Evolutionary conservation across 176 grass and related monocot genomes (phyloP).

Genomic region (Avena sativa): DNA sequence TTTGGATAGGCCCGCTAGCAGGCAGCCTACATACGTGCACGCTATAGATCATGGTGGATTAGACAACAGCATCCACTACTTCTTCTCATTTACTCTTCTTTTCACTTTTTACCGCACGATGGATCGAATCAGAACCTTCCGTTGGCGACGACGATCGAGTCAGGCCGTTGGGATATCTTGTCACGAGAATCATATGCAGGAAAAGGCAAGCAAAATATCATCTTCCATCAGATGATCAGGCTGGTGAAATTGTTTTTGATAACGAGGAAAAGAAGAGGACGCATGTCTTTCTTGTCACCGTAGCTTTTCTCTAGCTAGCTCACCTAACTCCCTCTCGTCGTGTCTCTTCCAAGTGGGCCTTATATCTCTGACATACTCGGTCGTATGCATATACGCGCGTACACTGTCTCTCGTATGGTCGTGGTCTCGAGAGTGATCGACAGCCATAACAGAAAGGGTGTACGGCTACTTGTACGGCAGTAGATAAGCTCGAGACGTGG

Average conservation of each 20-base stretch:
- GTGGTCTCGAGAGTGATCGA: not conserved
- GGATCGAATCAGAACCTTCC: not conserved
- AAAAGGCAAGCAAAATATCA: not conserved
- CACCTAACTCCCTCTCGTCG: not conserved
- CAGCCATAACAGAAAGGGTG: not conserved
- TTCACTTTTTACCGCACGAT: not conserved
- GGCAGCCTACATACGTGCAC: not conserved
- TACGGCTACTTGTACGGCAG: not conserved
- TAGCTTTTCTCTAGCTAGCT: not conserved
- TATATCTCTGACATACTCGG: not conserved
- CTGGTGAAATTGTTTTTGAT: conserved; percentile 6
- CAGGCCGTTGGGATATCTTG: conserved; percentile 40
- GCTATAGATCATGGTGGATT: conserved; percentile 31
- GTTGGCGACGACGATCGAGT: not conserved
- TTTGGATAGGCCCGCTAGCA: not conserved
- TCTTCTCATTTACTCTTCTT: not conserved
- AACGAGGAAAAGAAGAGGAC: not conserved
- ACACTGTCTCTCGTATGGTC: not conserved
- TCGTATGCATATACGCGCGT: not conserved
- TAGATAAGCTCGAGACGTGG: not conserved
- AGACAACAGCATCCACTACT: not conserved
- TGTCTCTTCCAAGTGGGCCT: not conserved
- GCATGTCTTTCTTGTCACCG: not conserved
- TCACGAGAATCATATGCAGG: conserved; percentile 8
- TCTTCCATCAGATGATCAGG: not conserved